Evolutionary conservation across 208 protist species (phyloP), one percentile per base, ranked within the genome.

Genomic region (Acanthamoeba sp.): DNA sequence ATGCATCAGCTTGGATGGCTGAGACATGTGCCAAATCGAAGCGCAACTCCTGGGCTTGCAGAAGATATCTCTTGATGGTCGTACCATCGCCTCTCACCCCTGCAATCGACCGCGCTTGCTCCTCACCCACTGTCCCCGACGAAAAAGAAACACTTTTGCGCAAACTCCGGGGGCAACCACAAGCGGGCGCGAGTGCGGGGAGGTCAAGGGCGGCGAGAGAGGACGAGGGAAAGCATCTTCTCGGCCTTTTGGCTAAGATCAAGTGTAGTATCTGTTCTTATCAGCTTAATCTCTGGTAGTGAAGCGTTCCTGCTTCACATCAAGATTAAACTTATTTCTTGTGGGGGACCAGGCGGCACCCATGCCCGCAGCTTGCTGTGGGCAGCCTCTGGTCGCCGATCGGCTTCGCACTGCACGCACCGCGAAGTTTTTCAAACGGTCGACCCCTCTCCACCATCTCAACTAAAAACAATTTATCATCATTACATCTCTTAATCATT

Each of bases 221-320:
- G n/a, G n/a, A n/a, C n/a, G n/a, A 59, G 10, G 9, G 16, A 59
- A 20, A 59, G 55, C 22, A 59, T 20, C 55, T 59, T 59, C 55
- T 20, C 16, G 55, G 55, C 55, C 55, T 59, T n/a, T 59, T 59
- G 55, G 55, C 55, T 59, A 59, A 4, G 55, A 59, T 59, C 55
- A 59, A 59, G 55, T 59, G 55, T 59, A 59, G 55, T 59, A 20
- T n/a, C 55, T 59, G 16, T 20, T 22, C 55, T 59, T 59, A 59
- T n/a, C n/a, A n/a, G n/a, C n/a, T n/a, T n/a, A n/a, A n/a, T 59
- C 55, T 59, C 55, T 59, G 55, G 55, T 59, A 59, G 55, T 59
- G 55, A 59, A 59, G 55, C 55, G 55, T 59, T 59, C 55, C 55
- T 59, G 55, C 55, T 59, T 59, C 55, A 59, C 55, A 59, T 59